These are phyloP conservation scores for Carnegiea gigantea DNA, from an alignment of 179 eudicot genomes.

Conservation along the genomic window DNA sequence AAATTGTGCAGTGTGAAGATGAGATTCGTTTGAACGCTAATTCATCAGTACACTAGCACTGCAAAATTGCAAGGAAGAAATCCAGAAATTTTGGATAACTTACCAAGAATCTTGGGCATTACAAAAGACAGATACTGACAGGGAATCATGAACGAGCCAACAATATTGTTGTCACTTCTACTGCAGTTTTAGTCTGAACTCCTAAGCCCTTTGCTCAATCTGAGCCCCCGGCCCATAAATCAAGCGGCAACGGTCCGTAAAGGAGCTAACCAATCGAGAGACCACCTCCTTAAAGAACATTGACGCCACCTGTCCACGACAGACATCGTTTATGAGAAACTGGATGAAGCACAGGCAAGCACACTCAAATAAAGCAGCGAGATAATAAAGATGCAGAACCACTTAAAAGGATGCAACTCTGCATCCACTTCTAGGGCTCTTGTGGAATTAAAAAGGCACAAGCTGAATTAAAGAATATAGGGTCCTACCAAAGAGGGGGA, in stretches of 20 bases:
- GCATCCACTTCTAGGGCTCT: not conserved
- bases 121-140: constrained; percentile 15
- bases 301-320: constrained; percentile 57
- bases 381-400: too few species aligned
- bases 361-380: not conserved
- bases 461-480: not conserved
- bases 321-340: not conserved
- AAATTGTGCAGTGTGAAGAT: not conserved
- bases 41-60: not conserved
- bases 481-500: not conserved
- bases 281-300: constrained; percentile 89
- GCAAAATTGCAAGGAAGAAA: not conserved
- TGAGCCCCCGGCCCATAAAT: constrained; percentile 76
- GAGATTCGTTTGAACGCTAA: not conserved
- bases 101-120: constrained; percentile 19
- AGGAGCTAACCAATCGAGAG: constrained; percentile 72
- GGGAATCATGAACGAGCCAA: constrained; percentile 13
- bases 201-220: constrained; percentile 35
- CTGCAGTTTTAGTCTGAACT: not conserved
- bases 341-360: not conserved
- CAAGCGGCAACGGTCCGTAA: constrained; percentile 73
- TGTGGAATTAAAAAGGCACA: not conserved
- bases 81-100: not conserved
- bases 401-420: not conserved
- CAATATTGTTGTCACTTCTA: constrained; percentile 6